Evolutionary conservation across 768 basidiomycete genomes (phyloP), one percentile per base, ranked within the genome.

Genomic region (Suillus decipiens): DNA sequence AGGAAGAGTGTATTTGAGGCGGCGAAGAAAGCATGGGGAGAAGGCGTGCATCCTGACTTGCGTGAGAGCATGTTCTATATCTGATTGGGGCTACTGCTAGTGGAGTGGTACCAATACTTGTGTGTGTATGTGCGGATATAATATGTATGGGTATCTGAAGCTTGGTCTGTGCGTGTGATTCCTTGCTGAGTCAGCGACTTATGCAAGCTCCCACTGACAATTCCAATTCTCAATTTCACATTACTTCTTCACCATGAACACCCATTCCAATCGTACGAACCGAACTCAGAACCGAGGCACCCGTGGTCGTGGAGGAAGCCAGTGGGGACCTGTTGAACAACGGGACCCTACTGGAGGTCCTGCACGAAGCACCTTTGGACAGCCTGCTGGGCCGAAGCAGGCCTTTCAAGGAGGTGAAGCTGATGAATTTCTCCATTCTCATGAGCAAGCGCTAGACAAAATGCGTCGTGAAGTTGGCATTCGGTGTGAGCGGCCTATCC

Each of bases 11-110:
- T 87, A 10, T 77, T 76, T 68, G 67, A 71, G 19, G 86, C 86
- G 65, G 90, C 87, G 3, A 63, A 68, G 61, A 65, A 63, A 17
- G 37, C 79, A 59, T 92, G 89, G 89, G 75, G 77, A 41, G 73
- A 73, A 33, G 88, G 86, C 3, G 86, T 88, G 6, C 66, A 67
- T 7, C 28, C 60, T 1, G 73, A 71, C 6, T 68, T 89, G 68
- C 86, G 83, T 73, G 80, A 86, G 42, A 85, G 85, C 1, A 90
- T 89, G 89, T 89, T 81, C 65, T 90, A 90, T 73, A 74, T 89
- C n/a, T 89, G 66, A 77, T 41, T 9, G 12, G 8, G 56, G 17
- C 24, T 22, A 17, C 24, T 39, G 42, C 24, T n/a, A n/a, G n/a
- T n/a, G n/a, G 28, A 48, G n/a, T 36, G 19, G 34, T 37, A n/a